Conservation (phyloP, 768 basidiomycete species). For the Suillus hirtellus region DNA sequence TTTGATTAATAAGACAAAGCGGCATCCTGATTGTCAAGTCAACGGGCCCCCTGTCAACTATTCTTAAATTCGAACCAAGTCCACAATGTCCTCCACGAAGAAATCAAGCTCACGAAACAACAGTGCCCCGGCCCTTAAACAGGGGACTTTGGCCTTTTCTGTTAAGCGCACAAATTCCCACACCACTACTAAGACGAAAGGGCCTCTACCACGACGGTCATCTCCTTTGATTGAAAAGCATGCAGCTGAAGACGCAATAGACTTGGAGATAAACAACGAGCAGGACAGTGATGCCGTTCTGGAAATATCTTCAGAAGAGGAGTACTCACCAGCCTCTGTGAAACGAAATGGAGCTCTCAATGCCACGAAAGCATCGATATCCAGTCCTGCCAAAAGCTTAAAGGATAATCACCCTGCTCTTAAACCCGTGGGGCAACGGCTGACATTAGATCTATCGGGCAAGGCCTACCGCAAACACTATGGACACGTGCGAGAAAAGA, state of each 20-base stretch:
- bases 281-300: background rate
- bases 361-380: slow-evolving; percentile 20
- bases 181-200: slow-evolving; percentile 21
- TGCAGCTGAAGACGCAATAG: slow-evolving; percentile 4
- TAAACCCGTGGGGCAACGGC: slow-evolving; percentile 14
- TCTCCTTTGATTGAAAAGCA: slow-evolving; percentile 9
- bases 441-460: slow-evolving; percentile 42
- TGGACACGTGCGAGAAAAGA: slow-evolving; percentile 47
- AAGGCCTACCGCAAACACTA: slow-evolving; percentile 56
- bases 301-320: slow-evolving; percentile 27
- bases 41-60: background rate
- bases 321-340: slow-evolving; percentile 11
- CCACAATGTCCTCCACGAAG: slow-evolving; percentile 1
- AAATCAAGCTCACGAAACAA: background rate
- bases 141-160: slow-evolving; percentile 46
- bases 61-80: slow-evolving; percentile 2
- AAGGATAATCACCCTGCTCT: slow-evolving; percentile 12
- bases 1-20: rapidly evolving
- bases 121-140: slow-evolving; percentile 35
- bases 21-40: background rate
- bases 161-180: slow-evolving; percentile 44
- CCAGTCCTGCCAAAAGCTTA: slow-evolving; percentile 1
- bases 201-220: slow-evolving; percentile 4
- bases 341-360: slow-evolving; percentile 21
- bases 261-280: slow-evolving; percentile 3